Conservation (phyloP, 345 rosid species). For the Anastatica hierochuntica region DNA sequence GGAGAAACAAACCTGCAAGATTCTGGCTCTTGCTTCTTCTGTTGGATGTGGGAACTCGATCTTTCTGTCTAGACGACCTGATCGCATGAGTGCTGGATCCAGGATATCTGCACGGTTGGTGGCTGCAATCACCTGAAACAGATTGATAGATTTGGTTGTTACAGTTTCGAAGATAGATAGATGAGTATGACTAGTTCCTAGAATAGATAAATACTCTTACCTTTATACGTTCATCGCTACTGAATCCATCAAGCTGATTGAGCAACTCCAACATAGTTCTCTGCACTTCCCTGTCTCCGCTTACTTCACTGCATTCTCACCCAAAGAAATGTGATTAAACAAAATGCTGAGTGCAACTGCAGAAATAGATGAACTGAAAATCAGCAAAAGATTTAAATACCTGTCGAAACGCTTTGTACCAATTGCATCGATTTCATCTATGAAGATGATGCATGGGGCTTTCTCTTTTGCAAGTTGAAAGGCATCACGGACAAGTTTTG, state of each 20-base stretch:
- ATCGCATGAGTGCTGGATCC: constrained; percentile 99
- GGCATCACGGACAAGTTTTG: constrained; percentile 99
- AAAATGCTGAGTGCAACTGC: not conserved
- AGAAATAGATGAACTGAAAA: not conserved
- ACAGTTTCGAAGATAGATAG: not conserved
- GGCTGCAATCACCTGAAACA: constrained; percentile 88
- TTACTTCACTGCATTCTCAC: constrained; percentile 77
- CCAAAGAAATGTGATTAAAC: constrained; percentile 8
- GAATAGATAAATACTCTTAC: constrained; percentile 22
- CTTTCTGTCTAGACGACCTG: constrained; percentile 97
- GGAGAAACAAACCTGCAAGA: constrained; percentile 58
- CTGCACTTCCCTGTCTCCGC: constrained; percentile 99
- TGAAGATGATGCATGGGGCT: constrained; percentile 98
- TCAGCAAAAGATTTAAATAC: constrained; percentile 29
- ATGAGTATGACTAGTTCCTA: not conserved
- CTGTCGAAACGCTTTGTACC: constrained; percentile 99
- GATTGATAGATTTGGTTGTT: not conserved
- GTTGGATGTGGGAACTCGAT: constrained; percentile 97
- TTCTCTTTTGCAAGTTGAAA: constrained; percentile 98
- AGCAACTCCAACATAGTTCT: constrained; percentile 98
- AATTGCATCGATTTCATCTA: constrained; percentile 97
- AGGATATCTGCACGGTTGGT: constrained; percentile 97
- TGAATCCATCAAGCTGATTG: constrained; percentile 98
- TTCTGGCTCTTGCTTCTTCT: constrained; percentile 98
- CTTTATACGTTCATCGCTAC: constrained; percentile 98